Percentiles rank a stretch among this genome's conserved stretches.
Conservation (phyloP, 805 yeast genomes). For the Candida arabinofermentans region DNA sequence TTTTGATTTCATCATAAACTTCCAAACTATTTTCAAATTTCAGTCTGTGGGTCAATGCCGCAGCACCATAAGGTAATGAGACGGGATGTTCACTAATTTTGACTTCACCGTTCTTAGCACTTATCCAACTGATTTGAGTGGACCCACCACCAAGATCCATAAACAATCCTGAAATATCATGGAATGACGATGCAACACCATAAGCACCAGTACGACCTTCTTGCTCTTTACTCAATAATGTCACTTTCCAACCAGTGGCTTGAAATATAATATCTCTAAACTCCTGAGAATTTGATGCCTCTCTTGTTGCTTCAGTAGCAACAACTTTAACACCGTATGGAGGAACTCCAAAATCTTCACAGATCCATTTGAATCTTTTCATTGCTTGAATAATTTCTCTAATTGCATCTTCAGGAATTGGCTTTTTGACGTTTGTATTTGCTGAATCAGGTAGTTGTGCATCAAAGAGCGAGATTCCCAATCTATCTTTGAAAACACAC, state of each 20-base stretch:
- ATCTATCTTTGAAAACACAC: conserved; percentile 69
- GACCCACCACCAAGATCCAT: conserved; percentile 75
- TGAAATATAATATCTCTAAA: conserved; percentile 51
- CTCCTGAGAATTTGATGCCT: conserved; percentile 59
- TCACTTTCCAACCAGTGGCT: conserved; percentile 66
- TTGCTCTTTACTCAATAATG: conserved; percentile 53
- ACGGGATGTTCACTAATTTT: conserved; percentile 54
- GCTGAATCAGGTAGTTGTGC: conserved; percentile 43
- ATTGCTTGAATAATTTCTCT: conserved; percentile 58
- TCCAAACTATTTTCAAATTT: conserved; percentile 45
- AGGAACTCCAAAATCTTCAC: conserved; percentile 71
- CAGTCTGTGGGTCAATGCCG: conserved; percentile 55
- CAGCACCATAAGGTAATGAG: conserved; percentile 71
- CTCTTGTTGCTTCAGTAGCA: conserved; percentile 73
- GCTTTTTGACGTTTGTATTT: conserved; percentile 34
- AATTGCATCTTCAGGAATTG: conserved; percentile 56
- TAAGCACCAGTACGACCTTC: conserved; percentile 67
- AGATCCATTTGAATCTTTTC: conserved; percentile 63
- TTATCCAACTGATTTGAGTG: conserved; percentile 67
- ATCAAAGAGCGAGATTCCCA: conserved; percentile 66
- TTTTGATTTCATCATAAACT: conserved; percentile 50
- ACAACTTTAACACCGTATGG: conserved; percentile 57
- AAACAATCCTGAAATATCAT: conserved; percentile 61
- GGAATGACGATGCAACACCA: conserved; percentile 72
- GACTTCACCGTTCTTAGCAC: conserved; percentile 51